Evolutionary conservation across 2,329 filamentous ascomycete species (phyloP).

Genomic region (Nakataea oryzae): DNA sequence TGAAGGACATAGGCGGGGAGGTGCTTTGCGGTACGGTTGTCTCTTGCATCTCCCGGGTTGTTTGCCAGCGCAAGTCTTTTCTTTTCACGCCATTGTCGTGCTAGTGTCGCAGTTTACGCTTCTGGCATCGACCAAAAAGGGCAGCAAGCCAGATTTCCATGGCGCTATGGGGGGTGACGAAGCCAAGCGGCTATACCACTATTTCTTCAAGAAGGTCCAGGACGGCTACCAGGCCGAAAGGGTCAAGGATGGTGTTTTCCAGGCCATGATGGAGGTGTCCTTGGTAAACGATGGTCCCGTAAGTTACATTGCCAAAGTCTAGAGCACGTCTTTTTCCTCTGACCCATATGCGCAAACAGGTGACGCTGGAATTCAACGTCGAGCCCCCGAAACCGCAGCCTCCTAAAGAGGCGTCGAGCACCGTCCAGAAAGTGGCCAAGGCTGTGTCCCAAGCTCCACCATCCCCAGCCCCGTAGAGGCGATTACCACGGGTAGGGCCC

Average conservation of each 20-base stretch:
- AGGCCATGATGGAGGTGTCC: constrained; percentile 97
- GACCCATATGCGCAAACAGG: constrained; percentile 14
- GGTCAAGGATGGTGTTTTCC: constrained; percentile 93
- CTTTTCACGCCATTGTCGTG: not conserved
- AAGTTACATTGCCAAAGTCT: constrained; percentile 12
- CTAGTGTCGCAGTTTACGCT: constrained; percentile 95
- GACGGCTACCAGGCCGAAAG: constrained; percentile 60
- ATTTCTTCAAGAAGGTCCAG: constrained; percentile 70
- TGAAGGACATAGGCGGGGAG: constrained; percentile 82
- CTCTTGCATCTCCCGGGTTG: not conserved
- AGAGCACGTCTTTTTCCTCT: not conserved
- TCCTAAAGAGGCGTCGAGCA: constrained; percentile 1
- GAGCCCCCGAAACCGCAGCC: constrained; percentile 8
- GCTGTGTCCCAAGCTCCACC: no score
- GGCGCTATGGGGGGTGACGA: constrained; percentile 70
- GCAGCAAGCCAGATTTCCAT: constrained; percentile 91
- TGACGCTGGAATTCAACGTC: constrained; percentile 25
- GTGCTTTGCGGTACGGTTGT: constrained; percentile 71
- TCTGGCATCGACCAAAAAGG: constrained; percentile 87
- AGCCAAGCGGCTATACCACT: constrained; percentile 71
- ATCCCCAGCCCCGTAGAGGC: not conserved
- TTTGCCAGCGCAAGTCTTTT: not conserved
- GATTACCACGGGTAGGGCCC: no score
- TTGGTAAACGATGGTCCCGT: constrained; percentile 78
- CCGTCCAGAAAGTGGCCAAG: not conserved